phyloP scores from a whole-genome alignment of 345 rosid genomes.

The Eucalyptus curtisii region DNA sequence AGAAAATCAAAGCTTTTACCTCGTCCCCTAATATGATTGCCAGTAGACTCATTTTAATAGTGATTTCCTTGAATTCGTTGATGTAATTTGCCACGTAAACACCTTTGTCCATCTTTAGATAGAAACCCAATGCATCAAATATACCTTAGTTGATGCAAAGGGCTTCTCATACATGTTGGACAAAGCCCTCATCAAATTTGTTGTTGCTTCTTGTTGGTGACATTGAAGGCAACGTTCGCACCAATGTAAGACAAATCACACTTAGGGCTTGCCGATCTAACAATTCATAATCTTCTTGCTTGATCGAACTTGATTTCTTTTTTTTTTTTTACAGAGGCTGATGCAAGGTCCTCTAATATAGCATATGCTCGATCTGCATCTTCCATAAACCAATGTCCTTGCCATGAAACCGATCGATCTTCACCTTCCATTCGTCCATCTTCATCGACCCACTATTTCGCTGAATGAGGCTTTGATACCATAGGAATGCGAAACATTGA shows the following conservation, averaged over 20 bases:
- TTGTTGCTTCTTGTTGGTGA: not conserved
- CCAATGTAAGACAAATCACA: not conserved
- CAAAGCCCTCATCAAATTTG: not conserved
- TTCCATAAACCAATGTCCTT: not conserved
- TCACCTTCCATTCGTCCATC: not conserved
- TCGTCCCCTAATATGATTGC: not conserved
- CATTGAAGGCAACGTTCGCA: not conserved
- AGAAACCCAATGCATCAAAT: not conserved
- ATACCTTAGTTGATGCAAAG: not conserved
- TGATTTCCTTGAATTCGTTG: no score
- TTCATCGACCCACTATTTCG: rapidly evolving
- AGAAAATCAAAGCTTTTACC: not conserved
- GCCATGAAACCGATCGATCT: not conserved
- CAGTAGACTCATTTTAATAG: not conserved
- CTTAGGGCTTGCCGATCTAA: not conserved
- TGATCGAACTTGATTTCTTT: not conserved
- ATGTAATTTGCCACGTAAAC: not conserved
- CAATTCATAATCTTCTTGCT: not conserved
- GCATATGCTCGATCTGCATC: not conserved
- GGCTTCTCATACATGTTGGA: not conserved
- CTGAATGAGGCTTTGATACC: not conserved
- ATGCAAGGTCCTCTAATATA: not conserved
- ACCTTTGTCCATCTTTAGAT: not conserved
- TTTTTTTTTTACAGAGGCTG: not conserved
- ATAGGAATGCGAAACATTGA: rapidly evolving